Base-by-base conservation (phyloP, 2,329 filamentous ascomycete species). In the Grosmannia huntii region DNA sequence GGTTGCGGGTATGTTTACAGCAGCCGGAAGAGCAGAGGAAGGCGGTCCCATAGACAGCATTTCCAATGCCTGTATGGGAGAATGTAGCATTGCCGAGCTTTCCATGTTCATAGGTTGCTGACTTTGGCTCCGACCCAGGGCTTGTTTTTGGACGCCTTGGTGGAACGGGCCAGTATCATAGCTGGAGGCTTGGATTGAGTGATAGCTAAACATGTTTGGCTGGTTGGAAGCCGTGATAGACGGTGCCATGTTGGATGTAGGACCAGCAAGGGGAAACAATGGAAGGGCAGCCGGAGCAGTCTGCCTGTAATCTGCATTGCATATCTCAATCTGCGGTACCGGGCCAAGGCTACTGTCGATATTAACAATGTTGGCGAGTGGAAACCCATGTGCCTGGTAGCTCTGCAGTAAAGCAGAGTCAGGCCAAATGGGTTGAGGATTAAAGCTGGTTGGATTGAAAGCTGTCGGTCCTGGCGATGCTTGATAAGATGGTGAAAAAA, bases 391-490 rank as follows among this genome's bases (percentile, higher is more conserved):
- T 2, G 64, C 60, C 46, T 70, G 68, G 53, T 70, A 72, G 46
- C 65, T 66, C 12, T 69, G 65, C 25, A 68, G 48, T 48, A 66
- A 65, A 5, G 66, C 64, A 27, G 57, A 60, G 54, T 74, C 72
- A 31, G 69, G 69, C 73, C 72, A 75, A 4, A 69, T 62, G 3
- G 68, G 66, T 27, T 68, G 67, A 12, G 72, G 68, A 57, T 70
- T 67, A 60, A 72, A 69, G 16, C 68, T 69, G 19, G 67, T 68
- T 25, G 72, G 70, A 57, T 74, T 72, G 65, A 74, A 75, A 10
- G 72, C 67, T 1, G 71, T 68, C 38, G 71, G 72, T 1, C 70
- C 69, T 5, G 71, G 67, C 1, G 68, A 65, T 27, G 72, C 68
- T 36, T 72, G 72, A 57, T 72, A 69, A 21, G 64, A 64, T 4